Percentiles rank a stretch among this genome's conserved stretches.
Evolutionary conservation across 1,284 basidiomycete genomes (phyloP).

Genomic region (Kwoniella shivajii): DNA sequence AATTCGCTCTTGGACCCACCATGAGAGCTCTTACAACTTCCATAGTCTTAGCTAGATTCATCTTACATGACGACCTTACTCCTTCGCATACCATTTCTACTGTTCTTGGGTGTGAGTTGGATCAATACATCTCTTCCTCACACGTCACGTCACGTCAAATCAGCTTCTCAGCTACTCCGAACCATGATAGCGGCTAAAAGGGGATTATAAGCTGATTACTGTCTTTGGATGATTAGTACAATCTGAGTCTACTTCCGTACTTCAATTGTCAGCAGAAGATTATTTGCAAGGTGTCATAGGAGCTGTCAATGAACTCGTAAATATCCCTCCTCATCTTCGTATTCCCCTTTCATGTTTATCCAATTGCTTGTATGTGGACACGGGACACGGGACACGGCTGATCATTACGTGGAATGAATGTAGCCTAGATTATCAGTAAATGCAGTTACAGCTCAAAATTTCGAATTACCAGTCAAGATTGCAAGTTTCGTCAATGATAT

Average conservation of each 20-base stretch:
- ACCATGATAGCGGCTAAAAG: too few relatives aligned
- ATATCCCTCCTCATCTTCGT: slow-evolving; percentile 21
- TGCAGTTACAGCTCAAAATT: slow-evolving; percentile 54
- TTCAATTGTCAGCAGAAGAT: slow-evolving; percentile 52
- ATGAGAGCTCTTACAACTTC: slow-evolving; percentile 46
- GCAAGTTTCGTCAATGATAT: slow-evolving; percentile 54
- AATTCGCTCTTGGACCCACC: slow-evolving; percentile 44
- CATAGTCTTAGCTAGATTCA: slow-evolving; percentile 48
- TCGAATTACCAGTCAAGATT: slow-evolving; percentile 50
- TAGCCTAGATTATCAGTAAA: slow-evolving; percentile 54
- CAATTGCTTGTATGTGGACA: too few relatives aligned
- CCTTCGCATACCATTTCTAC: slow-evolving; percentile 42
- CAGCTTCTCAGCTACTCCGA: too few relatives aligned
- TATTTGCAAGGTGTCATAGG: slow-evolving; percentile 55
- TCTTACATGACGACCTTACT: slow-evolving; percentile 49
- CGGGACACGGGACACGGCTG: neutral
- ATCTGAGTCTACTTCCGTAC: slow-evolving; percentile 37
- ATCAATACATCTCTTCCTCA: too few relatives aligned
- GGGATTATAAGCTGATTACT: neutral
- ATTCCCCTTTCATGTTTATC: too few relatives aligned
- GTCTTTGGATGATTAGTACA: slow-evolving; percentile 30
- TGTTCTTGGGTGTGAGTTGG: slow-evolving; percentile 49
- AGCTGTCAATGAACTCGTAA: slow-evolving; percentile 54
- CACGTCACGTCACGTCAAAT: too few relatives aligned
- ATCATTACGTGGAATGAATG: neutral